Evolutionary conservation across 1,284 basidiomycete species (phyloP), one percentile per base, ranked within the genome.

Genomic region (Bondarzewia mesenterica): DNA sequence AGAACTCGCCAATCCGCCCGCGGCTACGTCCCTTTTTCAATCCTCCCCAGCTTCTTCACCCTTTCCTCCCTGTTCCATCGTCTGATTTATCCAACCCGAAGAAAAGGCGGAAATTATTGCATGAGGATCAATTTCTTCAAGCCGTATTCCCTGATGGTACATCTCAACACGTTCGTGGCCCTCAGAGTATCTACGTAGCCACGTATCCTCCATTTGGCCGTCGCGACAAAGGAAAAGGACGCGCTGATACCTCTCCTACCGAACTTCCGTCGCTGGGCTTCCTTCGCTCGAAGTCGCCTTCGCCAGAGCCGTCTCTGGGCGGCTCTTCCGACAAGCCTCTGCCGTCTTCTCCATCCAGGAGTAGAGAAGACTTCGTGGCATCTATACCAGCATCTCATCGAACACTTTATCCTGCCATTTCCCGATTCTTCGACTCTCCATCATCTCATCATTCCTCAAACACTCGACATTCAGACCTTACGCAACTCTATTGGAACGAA

Each of bases 401-500:
- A 39, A 32, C 53, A 20, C 42, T 48, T 21, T 58, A 82, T 59
- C 80, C 84, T 46, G 77, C 74, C n/a, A 78, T 87, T 52, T 58
- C 71, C 38, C 73, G 70, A 22, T 53, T 78, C 46, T 54, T 71
- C 29, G 56, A 66, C 39, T 20, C 49, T 2, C 48, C 54, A 39
- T 49, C 50, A 46, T 54, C 37, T 6, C 6, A 26, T 18, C 16
- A 25, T 16, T 10, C 27, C 6, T 20, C 27, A 26, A 25, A 23
- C 37, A 20, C 23, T 8, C 23, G 49, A 3, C 39, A 26, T 14
- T 32, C 49, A 7, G 42, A 51, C 14, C 22, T 48, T 15, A 47
- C 51, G 50, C 63, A 72, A 52, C 77, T 82, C 36, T 63, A 76
- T 4, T 95, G 92, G 91, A 70, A 75, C 27, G 82, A 89, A 44